A percentile compares a stretch with the other conserved stretches of the same genome.
These are phyloP conservation scores for Melaleuca alternifolia DNA, from an alignment of 345 rosid species.

Conservation along the genomic window DNA sequence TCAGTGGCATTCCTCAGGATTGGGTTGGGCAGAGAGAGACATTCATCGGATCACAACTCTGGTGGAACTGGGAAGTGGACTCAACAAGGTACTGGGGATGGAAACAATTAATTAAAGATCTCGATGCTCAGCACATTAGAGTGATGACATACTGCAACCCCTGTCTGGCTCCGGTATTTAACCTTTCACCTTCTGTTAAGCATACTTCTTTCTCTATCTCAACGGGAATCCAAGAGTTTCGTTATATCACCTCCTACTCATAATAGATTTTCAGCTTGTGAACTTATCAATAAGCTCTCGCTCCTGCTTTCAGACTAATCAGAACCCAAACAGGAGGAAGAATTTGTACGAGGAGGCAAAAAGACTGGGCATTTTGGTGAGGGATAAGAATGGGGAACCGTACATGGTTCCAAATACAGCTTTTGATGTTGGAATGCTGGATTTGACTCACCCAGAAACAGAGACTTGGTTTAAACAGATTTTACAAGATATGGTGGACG, in stretches of 20 bases:
- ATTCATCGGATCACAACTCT: slow-evolving; percentile 53
- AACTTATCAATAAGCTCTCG: neutral
- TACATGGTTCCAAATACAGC: slow-evolving; percentile 73
- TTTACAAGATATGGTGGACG: slow-evolving; percentile 54
- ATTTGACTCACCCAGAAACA: slow-evolving; percentile 59
- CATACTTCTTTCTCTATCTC: neutral
- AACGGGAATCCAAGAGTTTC: neutral
- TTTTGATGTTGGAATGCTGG: slow-evolving; percentile 70
- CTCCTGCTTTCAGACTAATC: slow-evolving; percentile 24
- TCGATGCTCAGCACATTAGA: slow-evolving; percentile 32
- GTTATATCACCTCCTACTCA: neutral
- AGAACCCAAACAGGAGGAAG: slow-evolving; percentile 42
- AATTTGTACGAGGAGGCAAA: slow-evolving; percentile 56
- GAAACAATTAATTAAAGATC: slow-evolving; percentile 41
- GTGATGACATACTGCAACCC: slow-evolving; percentile 82
- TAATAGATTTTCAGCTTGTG: neutral
- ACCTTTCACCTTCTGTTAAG: neutral
- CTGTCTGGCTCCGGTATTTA: slow-evolving; percentile 55
- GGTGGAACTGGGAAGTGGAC: slow-evolving; percentile 87
- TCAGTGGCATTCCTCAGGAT: slow-evolving; percentile 22
- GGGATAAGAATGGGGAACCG: slow-evolving; percentile 39
- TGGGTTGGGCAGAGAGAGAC: slow-evolving; percentile 73
- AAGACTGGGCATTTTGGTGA: slow-evolving; percentile 45
- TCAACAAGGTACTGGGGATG: slow-evolving; percentile 40
- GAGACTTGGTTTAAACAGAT: slow-evolving; percentile 57